A percentile compares a stretch with the other conserved stretches of the same genome.
These are phyloP conservation scores for Wakefieldia striispora DNA, from an alignment of 768 basidiomycete genomes.

Conservation along the genomic window DNA sequence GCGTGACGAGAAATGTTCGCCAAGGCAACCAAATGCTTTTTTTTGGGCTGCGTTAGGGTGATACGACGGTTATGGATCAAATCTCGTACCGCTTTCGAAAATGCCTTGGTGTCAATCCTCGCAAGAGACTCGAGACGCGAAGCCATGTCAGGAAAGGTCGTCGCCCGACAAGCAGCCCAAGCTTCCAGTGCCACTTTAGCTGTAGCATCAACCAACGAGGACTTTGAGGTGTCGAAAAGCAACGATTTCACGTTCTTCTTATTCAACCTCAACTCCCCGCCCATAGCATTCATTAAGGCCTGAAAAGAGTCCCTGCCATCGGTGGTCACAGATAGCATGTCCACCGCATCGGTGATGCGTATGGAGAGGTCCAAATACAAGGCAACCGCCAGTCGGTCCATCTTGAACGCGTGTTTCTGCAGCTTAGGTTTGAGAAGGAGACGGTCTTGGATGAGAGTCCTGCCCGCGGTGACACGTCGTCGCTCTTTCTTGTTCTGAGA, in stretches of 20 bases:
- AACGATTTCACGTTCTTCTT: slow-evolving; percentile 27
- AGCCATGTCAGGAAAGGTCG: slow-evolving; percentile 22
- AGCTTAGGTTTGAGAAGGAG: slow-evolving; percentile 32
- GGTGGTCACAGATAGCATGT: slow-evolving; percentile 37
- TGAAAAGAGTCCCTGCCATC: slow-evolving; percentile 31
- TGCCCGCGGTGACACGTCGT: slow-evolving; percentile 6
- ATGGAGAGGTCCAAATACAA: slow-evolving; percentile 40
- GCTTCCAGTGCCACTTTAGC: slow-evolving; percentile 38
- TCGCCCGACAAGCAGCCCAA: slow-evolving; percentile 44
- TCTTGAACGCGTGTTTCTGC: slow-evolving; percentile 41
- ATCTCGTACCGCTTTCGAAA: slow-evolving; percentile 30
- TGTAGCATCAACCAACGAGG: slow-evolving; percentile 16
- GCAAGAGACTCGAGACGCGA: slow-evolving; percentile 12
- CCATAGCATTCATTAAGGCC: slow-evolving; percentile 37
- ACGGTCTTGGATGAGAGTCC: slow-evolving; percentile 27
- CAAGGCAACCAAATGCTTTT: slow-evolving; percentile 43
- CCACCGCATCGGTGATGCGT: slow-evolving; percentile 36
- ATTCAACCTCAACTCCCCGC: slow-evolving; percentile 32
- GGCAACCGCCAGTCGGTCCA: slow-evolving; percentile 44
- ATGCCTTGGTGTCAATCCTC: slow-evolving; percentile 24
- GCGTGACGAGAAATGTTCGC: slow-evolving; percentile 46
- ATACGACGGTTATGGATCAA: background rate
- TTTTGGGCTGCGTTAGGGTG: background rate
- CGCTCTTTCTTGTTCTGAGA: background rate
- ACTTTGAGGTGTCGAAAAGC: slow-evolving; percentile 23